These are phyloP conservation scores for Evernia prunastri DNA, from an alignment of 495 filamentous ascomycete species.

Conservation along the genomic window DNA sequence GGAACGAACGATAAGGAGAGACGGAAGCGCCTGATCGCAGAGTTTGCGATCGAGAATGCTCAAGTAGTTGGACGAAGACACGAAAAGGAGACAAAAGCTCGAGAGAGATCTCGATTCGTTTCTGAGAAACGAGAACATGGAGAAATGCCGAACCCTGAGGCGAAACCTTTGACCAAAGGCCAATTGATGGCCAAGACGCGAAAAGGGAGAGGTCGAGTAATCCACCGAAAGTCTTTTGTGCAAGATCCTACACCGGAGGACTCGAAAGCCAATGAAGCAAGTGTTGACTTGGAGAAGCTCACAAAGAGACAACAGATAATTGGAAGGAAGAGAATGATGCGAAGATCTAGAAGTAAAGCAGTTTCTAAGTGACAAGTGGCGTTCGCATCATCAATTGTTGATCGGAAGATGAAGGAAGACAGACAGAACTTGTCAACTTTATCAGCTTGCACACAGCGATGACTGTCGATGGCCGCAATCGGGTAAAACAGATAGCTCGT, in stretches of 20 bases:
- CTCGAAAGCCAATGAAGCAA: not conserved
- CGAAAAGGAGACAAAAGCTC: constrained; percentile 60
- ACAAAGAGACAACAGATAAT: constrained; percentile 61
- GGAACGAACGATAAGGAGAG: constrained; percentile 41
- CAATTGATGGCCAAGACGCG: constrained; percentile 27
- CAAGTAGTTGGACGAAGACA: constrained; percentile 77
- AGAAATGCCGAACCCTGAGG: constrained; percentile 22
- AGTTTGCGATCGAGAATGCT: constrained; percentile 98
- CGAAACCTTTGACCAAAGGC: constrained; percentile 20
- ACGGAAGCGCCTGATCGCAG: constrained; percentile 80
- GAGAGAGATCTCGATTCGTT: constrained; percentile 35
- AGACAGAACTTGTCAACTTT: not conserved
- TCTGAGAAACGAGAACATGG: constrained; percentile 25
- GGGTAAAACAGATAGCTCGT: not conserved
- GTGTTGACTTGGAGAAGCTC: constrained; percentile 45
- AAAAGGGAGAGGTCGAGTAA: constrained; percentile 24
- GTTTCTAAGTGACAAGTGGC: constrained; percentile 19
- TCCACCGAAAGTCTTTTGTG: not conserved
- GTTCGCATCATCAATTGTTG: not conserved
- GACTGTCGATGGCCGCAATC: not conserved
- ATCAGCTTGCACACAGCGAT: not conserved
- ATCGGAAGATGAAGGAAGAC: not conserved
- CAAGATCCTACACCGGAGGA: not conserved
- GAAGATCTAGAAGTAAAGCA: constrained; percentile 44
- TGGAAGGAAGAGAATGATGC: constrained; percentile 57